phyloP scores from a whole-genome alignment of 2,329 filamentous ascomycete species.

The Aspergillus versicolor region DNA sequence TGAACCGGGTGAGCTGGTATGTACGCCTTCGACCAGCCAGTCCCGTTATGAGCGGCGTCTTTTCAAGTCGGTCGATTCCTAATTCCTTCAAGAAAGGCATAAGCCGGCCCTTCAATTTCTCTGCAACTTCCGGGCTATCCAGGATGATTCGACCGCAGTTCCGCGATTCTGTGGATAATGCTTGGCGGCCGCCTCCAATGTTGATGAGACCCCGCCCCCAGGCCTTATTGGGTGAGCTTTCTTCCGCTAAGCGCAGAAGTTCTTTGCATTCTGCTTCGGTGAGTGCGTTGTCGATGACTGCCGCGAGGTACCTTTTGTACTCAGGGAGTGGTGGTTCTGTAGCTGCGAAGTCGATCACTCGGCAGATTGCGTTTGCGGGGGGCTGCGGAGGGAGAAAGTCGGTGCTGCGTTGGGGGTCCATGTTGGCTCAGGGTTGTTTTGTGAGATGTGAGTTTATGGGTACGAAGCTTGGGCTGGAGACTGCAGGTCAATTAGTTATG shows the following conservation, averaged over 20 bases:
- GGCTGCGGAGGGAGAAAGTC: slow-evolving; percentile 36
- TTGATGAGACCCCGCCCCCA: slow-evolving; percentile 73
- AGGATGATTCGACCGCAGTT: slow-evolving; percentile 77
- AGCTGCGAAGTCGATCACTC: slow-evolving; percentile 55
- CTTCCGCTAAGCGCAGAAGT: slow-evolving; percentile 55
- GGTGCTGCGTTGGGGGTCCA: not conserved
- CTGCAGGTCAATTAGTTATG: too few relatives aligned
- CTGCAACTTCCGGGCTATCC: slow-evolving; percentile 63
- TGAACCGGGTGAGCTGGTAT: slow-evolving; percentile 50
- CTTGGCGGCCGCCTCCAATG: slow-evolving; percentile 61
- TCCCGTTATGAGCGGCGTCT: slow-evolving; percentile 46
- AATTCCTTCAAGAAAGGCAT: slow-evolving; percentile 50
- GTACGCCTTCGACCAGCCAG: slow-evolving; percentile 42
- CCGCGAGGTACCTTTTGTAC: slow-evolving; percentile 57
- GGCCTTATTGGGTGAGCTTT: slow-evolving; percentile 35
- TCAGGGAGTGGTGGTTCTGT: slow-evolving; percentile 48
- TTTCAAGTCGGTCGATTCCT: slow-evolving; percentile 39
- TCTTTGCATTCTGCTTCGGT: slow-evolving; percentile 62
- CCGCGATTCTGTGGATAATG: slow-evolving; percentile 57
- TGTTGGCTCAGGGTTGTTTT: not conserved
- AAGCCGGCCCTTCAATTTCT: slow-evolving; percentile 62
- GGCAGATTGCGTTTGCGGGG: slow-evolving; percentile 46
- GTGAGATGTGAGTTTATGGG: too few relatives aligned
- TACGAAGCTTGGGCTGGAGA: too few relatives aligned
- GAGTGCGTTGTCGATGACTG: slow-evolving; percentile 64